These are phyloP conservation scores for Yamadazyma friedrichii DNA, from an alignment of 1,139 yeast genomes.

Conservation along the genomic window DNA sequence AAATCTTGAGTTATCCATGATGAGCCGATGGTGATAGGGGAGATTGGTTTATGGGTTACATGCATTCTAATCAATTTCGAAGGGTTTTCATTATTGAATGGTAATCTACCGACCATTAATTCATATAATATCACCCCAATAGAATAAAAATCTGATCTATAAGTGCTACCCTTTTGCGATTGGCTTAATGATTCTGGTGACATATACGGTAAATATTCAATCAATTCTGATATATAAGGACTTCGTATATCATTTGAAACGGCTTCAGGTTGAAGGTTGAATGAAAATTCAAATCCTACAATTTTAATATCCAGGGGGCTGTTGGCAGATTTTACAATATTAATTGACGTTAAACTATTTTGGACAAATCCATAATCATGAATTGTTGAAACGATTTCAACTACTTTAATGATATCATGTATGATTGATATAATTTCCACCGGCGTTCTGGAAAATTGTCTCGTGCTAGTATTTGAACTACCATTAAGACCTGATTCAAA, in stretches of 20 bases:
- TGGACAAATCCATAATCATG: slow-evolving; percentile 50
- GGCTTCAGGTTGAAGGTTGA: slow-evolving; percentile 44
- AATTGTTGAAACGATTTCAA: slow-evolving; percentile 34
- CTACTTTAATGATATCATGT: slow-evolving; percentile 29
- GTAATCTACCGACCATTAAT: slow-evolving; percentile 44
- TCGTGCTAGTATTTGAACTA: slow-evolving; percentile 3
- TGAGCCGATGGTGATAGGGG: slow-evolving; percentile 36
- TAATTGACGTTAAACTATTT: slow-evolving; percentile 45
- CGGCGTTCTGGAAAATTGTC: background rate
- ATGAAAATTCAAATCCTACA: slow-evolving; percentile 53
- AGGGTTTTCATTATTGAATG: slow-evolving; percentile 44
- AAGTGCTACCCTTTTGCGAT: slow-evolving; percentile 41
- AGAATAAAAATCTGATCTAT: slow-evolving; percentile 51
- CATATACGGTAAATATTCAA: slow-evolving; percentile 46
- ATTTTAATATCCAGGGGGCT: slow-evolving; percentile 29
- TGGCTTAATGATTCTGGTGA: slow-evolving; percentile 54
- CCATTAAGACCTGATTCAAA: background rate
- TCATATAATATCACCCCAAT: slow-evolving; percentile 53
- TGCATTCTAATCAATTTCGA: slow-evolving; percentile 43
- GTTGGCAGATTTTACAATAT: slow-evolving; percentile 31
- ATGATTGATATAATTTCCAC: slow-evolving; percentile 30
- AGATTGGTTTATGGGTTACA: slow-evolving; percentile 39
- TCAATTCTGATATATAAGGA: slow-evolving; percentile 26
- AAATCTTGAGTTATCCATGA: slow-evolving; percentile 37
- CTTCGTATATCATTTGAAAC: slow-evolving; percentile 34